A percentile compares a stretch with the other conserved stretches of the same genome.
Evolutionary conservation across 2,329 filamentous ascomycete species (phyloP).

Genomic region (Microdochium paspali): DNA sequence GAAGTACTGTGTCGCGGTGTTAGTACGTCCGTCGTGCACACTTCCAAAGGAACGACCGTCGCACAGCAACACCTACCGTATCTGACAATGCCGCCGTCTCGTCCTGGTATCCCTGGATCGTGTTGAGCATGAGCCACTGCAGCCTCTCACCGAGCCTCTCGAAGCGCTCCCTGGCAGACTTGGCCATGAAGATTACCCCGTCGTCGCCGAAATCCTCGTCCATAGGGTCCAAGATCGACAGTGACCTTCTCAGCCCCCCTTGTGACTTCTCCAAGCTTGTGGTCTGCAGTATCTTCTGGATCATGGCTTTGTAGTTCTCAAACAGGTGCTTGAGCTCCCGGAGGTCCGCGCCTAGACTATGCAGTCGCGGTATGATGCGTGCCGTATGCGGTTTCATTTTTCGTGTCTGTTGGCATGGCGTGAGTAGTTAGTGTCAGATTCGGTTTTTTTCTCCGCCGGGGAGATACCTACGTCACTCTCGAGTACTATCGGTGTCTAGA

Average conservation of each 20-base stretch:
- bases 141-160: constrained; percentile 49
- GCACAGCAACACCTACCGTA: constrained; percentile 37
- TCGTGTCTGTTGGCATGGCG: constrained; percentile 10
- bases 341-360: constrained; percentile 51
- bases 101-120: constrained; percentile 52
- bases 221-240: not conserved
- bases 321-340: constrained; percentile 52
- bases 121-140: constrained; percentile 49
- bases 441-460: not conserved
- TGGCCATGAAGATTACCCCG: constrained; percentile 21
- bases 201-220: not conserved
- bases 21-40: not conserved
- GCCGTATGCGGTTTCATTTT: constrained; percentile 29
- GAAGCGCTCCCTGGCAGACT: constrained; percentile 46
- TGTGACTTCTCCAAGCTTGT: too few relatives aligned
- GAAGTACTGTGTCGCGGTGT: constrained; percentile 50
- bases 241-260: not conserved
- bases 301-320: constrained; percentile 48
- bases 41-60: not conserved
- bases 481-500: constrained; percentile 24
- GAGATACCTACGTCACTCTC: constrained; percentile 20
- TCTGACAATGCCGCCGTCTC: constrained; percentile 63
- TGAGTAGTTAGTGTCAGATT: constrained; percentile 1
- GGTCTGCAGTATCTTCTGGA: constrained; percentile 43
- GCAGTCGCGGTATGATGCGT: constrained; percentile 47